phyloP scores from a whole-genome alignment of 768 basidiomycete genomes.

The Tylopilus sp. region DNA sequence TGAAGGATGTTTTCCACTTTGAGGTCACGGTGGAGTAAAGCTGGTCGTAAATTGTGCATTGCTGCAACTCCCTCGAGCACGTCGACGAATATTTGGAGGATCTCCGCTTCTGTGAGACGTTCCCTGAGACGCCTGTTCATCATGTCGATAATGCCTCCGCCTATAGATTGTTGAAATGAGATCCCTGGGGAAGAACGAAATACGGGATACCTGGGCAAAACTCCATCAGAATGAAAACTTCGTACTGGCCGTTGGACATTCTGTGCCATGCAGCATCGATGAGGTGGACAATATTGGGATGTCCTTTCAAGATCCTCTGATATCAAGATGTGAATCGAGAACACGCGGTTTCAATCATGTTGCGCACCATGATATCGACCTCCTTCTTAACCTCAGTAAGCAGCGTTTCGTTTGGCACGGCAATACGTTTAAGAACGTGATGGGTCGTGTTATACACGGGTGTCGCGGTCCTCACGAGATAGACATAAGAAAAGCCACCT shows the following conservation, averaged over 20 bases:
- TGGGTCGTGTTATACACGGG: constrained; percentile 90
- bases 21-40: constrained; percentile 93
- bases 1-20: constrained; percentile 99
- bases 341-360: constrained; percentile 8
- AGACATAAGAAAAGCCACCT: constrained; percentile 99
- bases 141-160: constrained; percentile 99
- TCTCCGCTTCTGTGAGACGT: constrained; percentile 92
- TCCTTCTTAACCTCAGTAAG: constrained; percentile 94
- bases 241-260: constrained; percentile 78
- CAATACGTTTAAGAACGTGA: constrained; percentile 97
- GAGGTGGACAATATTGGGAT: constrained; percentile 93
- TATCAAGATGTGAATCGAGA: constrained; percentile 29
- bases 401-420: constrained; percentile 85
- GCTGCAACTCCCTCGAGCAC: constrained; percentile 95
- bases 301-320: constrained; percentile 86
- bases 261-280: constrained; percentile 93
- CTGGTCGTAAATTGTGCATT: constrained; percentile 91
- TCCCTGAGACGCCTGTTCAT: constrained; percentile 97
- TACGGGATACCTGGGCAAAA: constrained; percentile 74
- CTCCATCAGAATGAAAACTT: constrained; percentile 99
- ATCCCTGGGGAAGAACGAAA: neutral
- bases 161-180: constrained; percentile 36
- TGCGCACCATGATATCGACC: constrained; percentile 94
- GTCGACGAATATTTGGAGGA: constrained; percentile 96
- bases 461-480: constrained; percentile 82